Conservation (phyloP, 1,284 basidiomycete species). For the Pseudozyma hubeiensis region DNA sequence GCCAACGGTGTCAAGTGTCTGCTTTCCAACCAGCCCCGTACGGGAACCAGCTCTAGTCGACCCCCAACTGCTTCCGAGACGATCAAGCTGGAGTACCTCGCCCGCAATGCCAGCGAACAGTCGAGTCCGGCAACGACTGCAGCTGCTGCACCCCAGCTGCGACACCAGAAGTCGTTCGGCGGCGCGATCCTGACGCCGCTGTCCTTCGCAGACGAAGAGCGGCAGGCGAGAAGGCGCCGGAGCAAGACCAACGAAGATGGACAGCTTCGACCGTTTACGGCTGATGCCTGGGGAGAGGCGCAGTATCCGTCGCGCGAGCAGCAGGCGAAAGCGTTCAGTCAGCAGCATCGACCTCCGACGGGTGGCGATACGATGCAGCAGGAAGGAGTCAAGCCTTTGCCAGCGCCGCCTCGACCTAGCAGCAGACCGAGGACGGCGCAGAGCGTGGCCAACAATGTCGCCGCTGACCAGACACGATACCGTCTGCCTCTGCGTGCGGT, state of each 20-base stretch:
- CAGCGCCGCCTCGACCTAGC: slow-evolving; percentile 21
- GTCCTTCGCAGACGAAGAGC: slow-evolving; percentile 24
- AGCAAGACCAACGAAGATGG: slow-evolving; percentile 33
- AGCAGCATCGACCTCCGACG: slow-evolving; percentile 14
- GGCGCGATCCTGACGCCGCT: slow-evolving; percentile 28
- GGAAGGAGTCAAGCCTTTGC: slow-evolving; percentile 11
- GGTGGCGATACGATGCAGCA: slow-evolving; percentile 1
- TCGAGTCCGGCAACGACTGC: slow-evolving; percentile 1
- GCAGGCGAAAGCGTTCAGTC: slow-evolving; percentile 14
- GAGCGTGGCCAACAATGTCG: slow-evolving; percentile 13
- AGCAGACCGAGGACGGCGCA: slow-evolving; percentile 33
- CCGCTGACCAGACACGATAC: neutral
- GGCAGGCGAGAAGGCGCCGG: slow-evolving; percentile 19
- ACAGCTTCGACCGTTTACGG: slow-evolving; percentile 33
- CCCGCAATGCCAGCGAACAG: slow-evolving; percentile 12
- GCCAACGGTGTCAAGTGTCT: slow-evolving; percentile 8
- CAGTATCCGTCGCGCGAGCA: slow-evolving; percentile 31
- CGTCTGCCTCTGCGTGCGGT: slow-evolving; percentile 1
- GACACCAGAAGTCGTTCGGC: slow-evolving; percentile 20
- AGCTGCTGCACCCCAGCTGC: slow-evolving; percentile 5
- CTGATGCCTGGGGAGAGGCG: slow-evolving; percentile 40
- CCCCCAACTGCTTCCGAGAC: slow-evolving; percentile 46
- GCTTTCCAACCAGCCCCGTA: slow-evolving; percentile 16
- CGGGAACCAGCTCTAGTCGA: slow-evolving; percentile 21
- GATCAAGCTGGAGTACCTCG: slow-evolving; percentile 50